Conservation (phyloP, 306 rosid genomes). For the Vigna radiata region DNA sequence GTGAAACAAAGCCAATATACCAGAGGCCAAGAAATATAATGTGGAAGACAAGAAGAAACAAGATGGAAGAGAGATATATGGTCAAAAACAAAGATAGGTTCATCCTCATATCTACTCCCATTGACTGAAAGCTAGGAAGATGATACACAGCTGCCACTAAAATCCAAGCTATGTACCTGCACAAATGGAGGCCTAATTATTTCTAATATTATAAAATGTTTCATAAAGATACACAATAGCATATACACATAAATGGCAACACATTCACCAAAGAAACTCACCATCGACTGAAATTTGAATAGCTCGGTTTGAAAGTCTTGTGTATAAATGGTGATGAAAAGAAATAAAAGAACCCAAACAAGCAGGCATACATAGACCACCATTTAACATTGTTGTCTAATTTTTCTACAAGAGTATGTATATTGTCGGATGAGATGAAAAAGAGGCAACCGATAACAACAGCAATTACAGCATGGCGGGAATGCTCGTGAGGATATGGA, state of each 20-base stretch:
- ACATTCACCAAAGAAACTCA: conserved; percentile 51
- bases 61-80: conserved; percentile 82
- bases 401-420: conserved; percentile 88
- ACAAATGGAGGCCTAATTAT: conserved; percentile 41
- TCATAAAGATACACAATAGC: conserved; percentile 8
- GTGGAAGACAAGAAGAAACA: conserved; percentile 89
- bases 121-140: conserved; percentile 95
- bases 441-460: conserved; percentile 93
- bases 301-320: conserved; percentile 96
- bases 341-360: conserved; percentile 95
- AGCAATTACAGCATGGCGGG: conserved; percentile 96
- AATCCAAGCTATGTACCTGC: conserved; percentile 94
- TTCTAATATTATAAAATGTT: conserved; percentile 32
- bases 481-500: conserved; percentile 97
- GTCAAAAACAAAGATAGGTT: conserved; percentile 85
- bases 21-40: conserved; percentile 87
- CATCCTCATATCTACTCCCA: conserved; percentile 99
- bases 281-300: conserved; percentile 99
- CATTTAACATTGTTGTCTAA: conserved; percentile 92
- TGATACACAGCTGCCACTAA: conserved; percentile 97
- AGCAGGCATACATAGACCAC: conserved; percentile 96
- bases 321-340: conserved; percentile 96
- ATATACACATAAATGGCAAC: neutral
- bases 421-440: conserved; percentile 96
- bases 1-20: conserved; percentile 96